Conservation (phyloP, 2,329 filamentous ascomycete genomes). For the Aspergillus brunneoviolaceus region DNA sequence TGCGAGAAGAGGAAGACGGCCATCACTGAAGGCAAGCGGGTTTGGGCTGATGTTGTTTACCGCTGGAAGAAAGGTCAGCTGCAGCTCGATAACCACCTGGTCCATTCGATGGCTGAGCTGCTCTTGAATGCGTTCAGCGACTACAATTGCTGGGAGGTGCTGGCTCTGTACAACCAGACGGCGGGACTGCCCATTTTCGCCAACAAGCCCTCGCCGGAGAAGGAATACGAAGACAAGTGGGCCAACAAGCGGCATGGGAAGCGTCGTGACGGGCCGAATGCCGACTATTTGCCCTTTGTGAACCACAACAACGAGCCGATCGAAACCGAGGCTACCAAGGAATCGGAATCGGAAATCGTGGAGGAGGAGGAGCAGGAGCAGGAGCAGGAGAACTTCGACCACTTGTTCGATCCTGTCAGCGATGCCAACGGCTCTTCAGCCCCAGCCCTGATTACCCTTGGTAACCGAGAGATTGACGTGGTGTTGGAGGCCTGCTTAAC, state of each 20-base stretch:
- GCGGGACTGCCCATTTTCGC: slow-evolving; percentile 64
- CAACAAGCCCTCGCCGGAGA: slow-evolving; percentile 23
- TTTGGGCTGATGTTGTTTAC: slow-evolving; percentile 79
- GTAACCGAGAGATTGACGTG: slow-evolving; percentile 64
- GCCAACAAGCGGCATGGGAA: neutral
- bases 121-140: slow-evolving; percentile 64
- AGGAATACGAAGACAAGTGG: neutral
- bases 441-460: slow-evolving; percentile 39
- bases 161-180: slow-evolving; percentile 76
- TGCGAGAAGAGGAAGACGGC: slow-evolving; percentile 35
- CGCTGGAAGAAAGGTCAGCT: slow-evolving; percentile 73
- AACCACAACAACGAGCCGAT: slow-evolving; percentile 24
- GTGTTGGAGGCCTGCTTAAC: slow-evolving; percentile 62
- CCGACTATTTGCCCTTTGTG: slow-evolving; percentile 34
- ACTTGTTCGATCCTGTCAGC: slow-evolving; percentile 38
- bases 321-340: slow-evolving; percentile 20
- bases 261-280: neutral
- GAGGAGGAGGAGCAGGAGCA: slow-evolving; percentile 21
- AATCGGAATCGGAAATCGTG: neutral
- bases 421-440: slow-evolving; percentile 4
- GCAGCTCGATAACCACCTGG: slow-evolving; percentile 72
- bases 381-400: slow-evolving; percentile 28
- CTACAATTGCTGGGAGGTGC: slow-evolving; percentile 67
- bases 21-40: slow-evolving; percentile 65
- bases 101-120: slow-evolving; percentile 76